Evolutionary conservation across 2,329 filamentous ascomycete genomes (phyloP), one percentile per base, ranked within the genome.

Genomic region (Trichophyton mentagrophytes): DNA sequence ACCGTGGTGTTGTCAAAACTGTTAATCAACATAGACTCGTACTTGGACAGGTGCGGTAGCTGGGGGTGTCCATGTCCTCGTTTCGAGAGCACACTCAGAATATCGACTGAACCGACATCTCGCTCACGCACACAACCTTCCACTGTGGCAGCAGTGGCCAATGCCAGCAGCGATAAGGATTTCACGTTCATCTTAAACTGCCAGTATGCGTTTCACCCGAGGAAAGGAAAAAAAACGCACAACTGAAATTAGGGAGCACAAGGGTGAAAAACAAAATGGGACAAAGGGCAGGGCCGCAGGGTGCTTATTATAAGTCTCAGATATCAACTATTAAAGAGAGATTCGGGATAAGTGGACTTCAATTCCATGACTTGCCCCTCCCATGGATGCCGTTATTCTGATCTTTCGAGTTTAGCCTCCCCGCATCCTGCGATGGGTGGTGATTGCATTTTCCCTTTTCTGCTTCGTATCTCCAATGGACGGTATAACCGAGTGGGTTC

Each of bases 1-100:
- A 72, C 63, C 11, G 66, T 66, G 5, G 64, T 61, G 51, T 62
- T 66, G 47, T 68, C 65, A 59, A 72, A 67, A 15, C 68, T 68
- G 38, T 64, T 67, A 38, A 68, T 30, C 38, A 72, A 56, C 13
- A 69, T 65, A 22, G 66, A 61, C 59, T 72, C 70, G 17, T 70
- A 60, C 20, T 66, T 61, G 13, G 66, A 67, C 56, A 70, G 64
- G 13, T 60, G 51, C 51, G 69, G 68, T 40, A 67, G 66, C 30
- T 67, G 68, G 1, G 58, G 58, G 1, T 60, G 53, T n/a, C 64
- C 65, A 0, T 60, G 42, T n/a, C 64, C 64, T 27, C 67, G 53
- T 61, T 66, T 68, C n/a, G 61, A 47, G 2, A 69, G 65, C 42
- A 17, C 36, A 11, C 53, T 57, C 40, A 63, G 58, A 44, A 61